Conservation (phyloP, 2,329 filamentous ascomycete genomes). For the Penicillium crustosum region DNA sequence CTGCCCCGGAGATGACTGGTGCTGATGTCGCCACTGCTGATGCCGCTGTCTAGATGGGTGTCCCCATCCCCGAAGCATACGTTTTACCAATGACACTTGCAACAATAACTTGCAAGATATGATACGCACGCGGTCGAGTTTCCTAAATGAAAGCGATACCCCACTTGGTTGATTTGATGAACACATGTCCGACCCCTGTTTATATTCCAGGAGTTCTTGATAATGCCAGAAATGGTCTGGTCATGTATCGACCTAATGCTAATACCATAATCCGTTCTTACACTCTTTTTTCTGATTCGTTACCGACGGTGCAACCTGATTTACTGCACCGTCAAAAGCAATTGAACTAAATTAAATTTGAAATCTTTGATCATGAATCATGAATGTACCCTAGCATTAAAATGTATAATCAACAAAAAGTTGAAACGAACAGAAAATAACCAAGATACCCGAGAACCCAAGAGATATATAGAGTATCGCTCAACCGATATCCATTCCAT, state of each 20-base stretch:
- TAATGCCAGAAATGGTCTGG: not conserved
- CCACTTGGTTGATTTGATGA: conserved; percentile 5
- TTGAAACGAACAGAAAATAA: not conserved
- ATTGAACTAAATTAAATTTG: not conserved
- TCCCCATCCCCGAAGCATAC: not conserved
- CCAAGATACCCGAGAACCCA: not conserved
- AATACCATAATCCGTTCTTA: not conserved
- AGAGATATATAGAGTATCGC: not conserved
- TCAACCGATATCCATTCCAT: conserved; percentile 13
- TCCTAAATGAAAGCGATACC: conserved; percentile 3
- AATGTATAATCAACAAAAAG: not conserved
- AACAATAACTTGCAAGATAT: not conserved
- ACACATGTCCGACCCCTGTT: not conserved
- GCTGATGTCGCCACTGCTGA: not conserved
- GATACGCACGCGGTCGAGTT: not conserved
- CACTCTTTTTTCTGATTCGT: too few relatives aligned
- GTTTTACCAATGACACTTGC: not conserved
- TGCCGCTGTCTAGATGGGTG: not conserved
- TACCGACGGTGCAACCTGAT: not conserved
- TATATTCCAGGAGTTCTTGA: not conserved
- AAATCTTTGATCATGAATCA: not conserved
- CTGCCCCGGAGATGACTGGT: not conserved
- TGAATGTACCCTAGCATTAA: not conserved
- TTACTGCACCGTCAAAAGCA: not conserved
- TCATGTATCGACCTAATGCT: conserved; percentile 4